Percentiles rank a stretch among this genome's conserved stretches.
Conservation (phyloP, 495 filamentous ascomycete species). For the Filosporella fistucella region DNA sequence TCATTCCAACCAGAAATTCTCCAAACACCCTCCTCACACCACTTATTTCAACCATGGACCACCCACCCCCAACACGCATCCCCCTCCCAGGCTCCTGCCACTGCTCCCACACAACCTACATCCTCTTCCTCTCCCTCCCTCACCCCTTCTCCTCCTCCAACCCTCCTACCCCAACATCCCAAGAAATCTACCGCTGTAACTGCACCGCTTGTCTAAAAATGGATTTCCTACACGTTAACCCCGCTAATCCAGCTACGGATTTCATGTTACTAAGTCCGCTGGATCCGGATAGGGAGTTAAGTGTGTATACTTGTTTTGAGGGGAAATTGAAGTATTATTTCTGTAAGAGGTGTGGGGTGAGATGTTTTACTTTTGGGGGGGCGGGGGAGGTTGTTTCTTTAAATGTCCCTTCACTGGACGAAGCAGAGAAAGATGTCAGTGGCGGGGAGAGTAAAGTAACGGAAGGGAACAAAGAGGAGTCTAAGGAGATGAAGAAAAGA, state of each 20-base stretch:
- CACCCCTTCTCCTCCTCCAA: slow-evolving; percentile 19
- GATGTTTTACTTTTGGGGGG: slow-evolving; percentile 28
- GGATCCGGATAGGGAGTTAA: slow-evolving; percentile 20
- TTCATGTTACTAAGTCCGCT: slow-evolving; percentile 28
- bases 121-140: slow-evolving; percentile 28
- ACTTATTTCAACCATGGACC: too few relatives aligned
- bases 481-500: too few relatives aligned
- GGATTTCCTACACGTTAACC: slow-evolving; percentile 25
- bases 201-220: slow-evolving; percentile 28
- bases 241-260: slow-evolving; percentile 21
- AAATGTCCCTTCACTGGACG: slow-evolving; percentile 14
- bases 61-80: slow-evolving; percentile 3
- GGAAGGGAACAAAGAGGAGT: slow-evolving; percentile 15
- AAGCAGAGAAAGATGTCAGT: too few relatives aligned
- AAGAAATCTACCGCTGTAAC: slow-evolving; percentile 28
- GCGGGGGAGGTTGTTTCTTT: slow-evolving; percentile 21
- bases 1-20: too few relatives aligned
- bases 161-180: slow-evolving; percentile 5
- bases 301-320: slow-evolving; percentile 23
- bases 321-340: slow-evolving; percentile 24
- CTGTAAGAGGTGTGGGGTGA: slow-evolving; percentile 25
- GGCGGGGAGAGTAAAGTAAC: too few relatives aligned
- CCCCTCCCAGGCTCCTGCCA: slow-evolving; percentile 30
- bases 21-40: too few relatives aligned
- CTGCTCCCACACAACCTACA: slow-evolving; percentile 23